A percentile compares a stretch with the other conserved stretches of the same genome.
Evolutionary conservation across 2,329 filamentous ascomycete genomes (phyloP).

Genomic region (Ophiosphaerella narmari): DNA sequence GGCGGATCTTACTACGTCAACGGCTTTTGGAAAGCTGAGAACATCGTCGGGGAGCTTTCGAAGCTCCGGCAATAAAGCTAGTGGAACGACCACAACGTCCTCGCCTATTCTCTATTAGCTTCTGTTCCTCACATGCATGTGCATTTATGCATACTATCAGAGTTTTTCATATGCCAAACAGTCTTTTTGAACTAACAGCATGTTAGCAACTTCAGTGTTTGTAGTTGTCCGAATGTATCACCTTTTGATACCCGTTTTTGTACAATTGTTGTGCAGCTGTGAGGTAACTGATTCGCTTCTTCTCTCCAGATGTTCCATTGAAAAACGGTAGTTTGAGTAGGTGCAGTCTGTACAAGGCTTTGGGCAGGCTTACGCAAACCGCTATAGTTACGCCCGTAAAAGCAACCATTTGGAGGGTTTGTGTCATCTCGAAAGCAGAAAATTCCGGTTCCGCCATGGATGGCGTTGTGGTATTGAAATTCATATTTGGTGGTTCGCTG

Average conservation of each 20-base stretch:
- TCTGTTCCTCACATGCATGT: not conserved
- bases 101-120: slow-evolving; percentile 23
- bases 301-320: slow-evolving; percentile 4
- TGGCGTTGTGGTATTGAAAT: not conserved
- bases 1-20: slow-evolving; percentile 24
- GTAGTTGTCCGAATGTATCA: not conserved
- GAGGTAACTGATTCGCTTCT: too few relatives aligned
- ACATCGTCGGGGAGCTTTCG: slow-evolving; percentile 39
- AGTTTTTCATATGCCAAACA: slow-evolving; percentile 26
- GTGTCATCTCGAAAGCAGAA: slow-evolving; percentile 27
- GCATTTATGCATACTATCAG: slow-evolving; percentile 17
- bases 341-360: slow-evolving; percentile 23
- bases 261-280: slow-evolving; percentile 31
- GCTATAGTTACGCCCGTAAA: slow-evolving; percentile 32
- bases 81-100: slow-evolving; percentile 32
- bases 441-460: not conserved
- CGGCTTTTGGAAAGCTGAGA: slow-evolving; percentile 35
- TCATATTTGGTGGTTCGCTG: not conserved
- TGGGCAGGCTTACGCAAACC: slow-evolving; percentile 25
- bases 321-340: slow-evolving; percentile 32
- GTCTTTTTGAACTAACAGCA: slow-evolving; percentile 33
- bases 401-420: slow-evolving; percentile 28
- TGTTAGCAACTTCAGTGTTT: slow-evolving; percentile 4
- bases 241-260: slow-evolving; percentile 34
- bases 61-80: slow-evolving; percentile 38